phyloP scores from a whole-genome alignment of 139 green algal genomes.

The Trebouxia sp. region DNA sequence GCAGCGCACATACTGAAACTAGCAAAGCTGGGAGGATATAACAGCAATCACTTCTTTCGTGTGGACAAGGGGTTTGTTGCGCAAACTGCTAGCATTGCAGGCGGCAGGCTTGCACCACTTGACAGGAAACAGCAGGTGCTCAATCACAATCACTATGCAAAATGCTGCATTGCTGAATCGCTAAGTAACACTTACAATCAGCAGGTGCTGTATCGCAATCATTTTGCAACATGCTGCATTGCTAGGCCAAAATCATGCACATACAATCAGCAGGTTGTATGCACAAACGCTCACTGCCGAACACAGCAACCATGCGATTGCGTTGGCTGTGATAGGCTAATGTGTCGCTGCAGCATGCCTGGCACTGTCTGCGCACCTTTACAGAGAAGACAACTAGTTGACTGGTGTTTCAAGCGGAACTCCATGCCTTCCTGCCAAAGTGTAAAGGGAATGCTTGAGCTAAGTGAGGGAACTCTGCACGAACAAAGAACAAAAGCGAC shows the following conservation, averaged over 20 bases:
- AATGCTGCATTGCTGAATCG: not conserved
- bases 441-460: no score
- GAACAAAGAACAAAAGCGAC: no score
- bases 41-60: constrained; percentile 83
- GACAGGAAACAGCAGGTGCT: constrained; percentile 56
- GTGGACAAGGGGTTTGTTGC: constrained; percentile 93
- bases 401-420: no score
- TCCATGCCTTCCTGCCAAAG: no score
- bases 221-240: not conserved
- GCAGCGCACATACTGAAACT: constrained; percentile 78
- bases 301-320: no score
- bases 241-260: not conserved
- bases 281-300: no score
- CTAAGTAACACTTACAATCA: not conserved
- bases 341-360: no score
- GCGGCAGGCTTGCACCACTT: constrained; percentile 56
- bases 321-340: no score
- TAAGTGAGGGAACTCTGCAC: no score
- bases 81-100: constrained; percentile 70
- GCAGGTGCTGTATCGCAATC: not conserved
- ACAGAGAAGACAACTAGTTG: no score
- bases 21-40: constrained; percentile 74
- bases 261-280: no score
- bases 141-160: not conserved
- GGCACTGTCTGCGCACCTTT: no score